These are phyloP conservation scores for Antitrichia curtipendula DNA, from an alignment of 225 moss, liverwort and hornwort genomes.

Conservation along the genomic window DNA sequence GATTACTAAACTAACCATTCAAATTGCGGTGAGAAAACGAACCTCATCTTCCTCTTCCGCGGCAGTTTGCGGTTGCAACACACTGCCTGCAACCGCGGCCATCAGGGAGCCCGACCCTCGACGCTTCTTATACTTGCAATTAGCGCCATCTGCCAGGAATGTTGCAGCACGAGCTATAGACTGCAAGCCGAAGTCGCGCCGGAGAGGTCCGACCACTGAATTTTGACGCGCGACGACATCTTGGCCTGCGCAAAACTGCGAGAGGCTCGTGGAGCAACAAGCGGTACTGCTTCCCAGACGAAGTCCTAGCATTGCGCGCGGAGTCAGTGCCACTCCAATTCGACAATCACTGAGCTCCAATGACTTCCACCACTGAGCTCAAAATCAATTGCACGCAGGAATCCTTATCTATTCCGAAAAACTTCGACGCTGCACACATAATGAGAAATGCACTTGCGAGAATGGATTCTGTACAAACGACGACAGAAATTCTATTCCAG, in stretches of 20 bases:
- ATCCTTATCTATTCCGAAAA: neutral
- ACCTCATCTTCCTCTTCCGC: constrained; percentile 11
- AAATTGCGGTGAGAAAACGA: neutral
- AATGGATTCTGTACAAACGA: neutral
- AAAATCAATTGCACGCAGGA: neutral
- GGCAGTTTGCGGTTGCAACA: neutral
- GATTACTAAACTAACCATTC: too few relatives aligned
- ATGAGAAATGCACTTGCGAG: neutral
- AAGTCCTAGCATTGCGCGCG: constrained; percentile 23
- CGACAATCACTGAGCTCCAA: neutral
- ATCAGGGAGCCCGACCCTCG: neutral
- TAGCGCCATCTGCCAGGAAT: neutral
- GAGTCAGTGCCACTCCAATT: neutral
- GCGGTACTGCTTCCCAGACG: neutral
- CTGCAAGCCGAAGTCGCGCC: neutral
- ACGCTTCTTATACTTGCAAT: neutral
- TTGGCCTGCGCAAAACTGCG: neutral
- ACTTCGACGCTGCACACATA: neutral
- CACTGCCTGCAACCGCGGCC: neutral
- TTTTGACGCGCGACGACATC: neutral
- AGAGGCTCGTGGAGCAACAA: neutral
- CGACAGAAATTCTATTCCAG: neutral
- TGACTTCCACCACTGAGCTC: neutral
- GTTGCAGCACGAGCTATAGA: neutral
- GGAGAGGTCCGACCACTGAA: neutral